Conservation (phyloP, 1,284 basidiomycete species). For the Lignosus rhinocerotis region DNA sequence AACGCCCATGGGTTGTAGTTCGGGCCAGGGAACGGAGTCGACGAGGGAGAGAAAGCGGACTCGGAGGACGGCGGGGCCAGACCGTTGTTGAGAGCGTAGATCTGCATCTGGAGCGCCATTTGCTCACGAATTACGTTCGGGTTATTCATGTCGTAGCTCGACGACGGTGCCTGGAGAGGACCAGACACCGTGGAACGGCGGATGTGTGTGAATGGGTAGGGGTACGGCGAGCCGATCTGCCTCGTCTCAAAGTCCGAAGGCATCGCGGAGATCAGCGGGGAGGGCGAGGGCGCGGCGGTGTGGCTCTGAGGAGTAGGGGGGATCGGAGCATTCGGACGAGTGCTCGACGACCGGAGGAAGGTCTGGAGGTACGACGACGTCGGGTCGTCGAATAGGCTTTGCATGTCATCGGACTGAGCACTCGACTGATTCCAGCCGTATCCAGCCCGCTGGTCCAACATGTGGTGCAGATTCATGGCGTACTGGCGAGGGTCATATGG, state of each 20-base stretch:
- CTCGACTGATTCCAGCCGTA: constrained; percentile 23
- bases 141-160: constrained; percentile 51
- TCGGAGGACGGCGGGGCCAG: constrained; percentile 55
- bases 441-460: constrained; percentile 21
- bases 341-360: constrained; percentile 48
- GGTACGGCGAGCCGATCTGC: constrained; percentile 70
- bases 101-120: constrained; percentile 69
- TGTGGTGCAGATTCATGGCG: constrained; percentile 8
- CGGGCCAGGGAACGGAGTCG: constrained; percentile 63
- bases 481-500: constrained; percentile 20
- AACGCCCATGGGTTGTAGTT: constrained; percentile 69
- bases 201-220: constrained; percentile 73
- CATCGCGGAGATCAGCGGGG: constrained; percentile 53
- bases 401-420: constrained; percentile 49
- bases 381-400: constrained; percentile 54
- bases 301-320: constrained; percentile 76
- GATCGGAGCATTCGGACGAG: constrained; percentile 68
- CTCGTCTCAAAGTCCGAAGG: constrained; percentile 38
- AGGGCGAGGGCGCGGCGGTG: constrained; percentile 68
- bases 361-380: constrained; percentile 57
- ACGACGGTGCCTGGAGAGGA: constrained; percentile 42
- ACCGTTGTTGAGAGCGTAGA: constrained; percentile 71
- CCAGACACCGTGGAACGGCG: constrained; percentile 48
- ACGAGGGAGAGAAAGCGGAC: constrained; percentile 70
- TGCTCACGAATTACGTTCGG: constrained; percentile 62